Evolutionary conservation across 257 asterid species (phyloP), one percentile per base, ranked within the genome.

Genomic region (Henckelia pumila): DNA sequence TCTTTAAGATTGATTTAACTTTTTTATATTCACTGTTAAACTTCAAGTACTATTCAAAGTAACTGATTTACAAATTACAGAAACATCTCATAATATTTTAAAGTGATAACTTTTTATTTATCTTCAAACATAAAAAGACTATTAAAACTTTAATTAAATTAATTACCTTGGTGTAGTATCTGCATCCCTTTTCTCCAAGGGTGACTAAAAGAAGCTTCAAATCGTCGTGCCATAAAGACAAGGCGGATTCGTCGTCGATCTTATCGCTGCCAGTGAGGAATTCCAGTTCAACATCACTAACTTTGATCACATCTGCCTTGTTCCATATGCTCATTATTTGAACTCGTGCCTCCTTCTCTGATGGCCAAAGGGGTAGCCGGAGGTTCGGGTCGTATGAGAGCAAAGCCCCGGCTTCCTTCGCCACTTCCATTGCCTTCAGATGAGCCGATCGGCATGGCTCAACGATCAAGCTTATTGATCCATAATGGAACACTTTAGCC

Each of bases 381-480:
- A 92, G 95, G 71, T 92, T 92, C 5, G 98, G 98, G 74, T 92
- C 98, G 61, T 92, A 92, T 0, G 98, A 89, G 30, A 92, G 89
- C 76, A 92, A 74, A n/a, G 95, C 97, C 20, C 98, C 98, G 0
- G 93, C 97, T 2, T 79, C 80, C 80, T 83, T 92, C 22, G 98
- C 98, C 74, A 70, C 98, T 13, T 88, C 86, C 98, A 92, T 92
- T 26, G 98, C 98, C 79, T 84, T 89, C 77, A 92, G 47, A 69
- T 92, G 98, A 20, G 98, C 98, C 26, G 98, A 81, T 84, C 98
- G 79, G 64, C 96, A 92, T 67, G 98, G 98, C 89, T 92, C 98
- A 74, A 89, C 96, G 10, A 92, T 92, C 89, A 92, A 84, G 73
- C 98, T 92, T 47, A 92, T 92, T 32, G 98, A 92, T 67, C 96